Conservation (phyloP, 2,329 filamentous ascomycete genomes). For the Neopestalotiopsis sp. region DNA sequence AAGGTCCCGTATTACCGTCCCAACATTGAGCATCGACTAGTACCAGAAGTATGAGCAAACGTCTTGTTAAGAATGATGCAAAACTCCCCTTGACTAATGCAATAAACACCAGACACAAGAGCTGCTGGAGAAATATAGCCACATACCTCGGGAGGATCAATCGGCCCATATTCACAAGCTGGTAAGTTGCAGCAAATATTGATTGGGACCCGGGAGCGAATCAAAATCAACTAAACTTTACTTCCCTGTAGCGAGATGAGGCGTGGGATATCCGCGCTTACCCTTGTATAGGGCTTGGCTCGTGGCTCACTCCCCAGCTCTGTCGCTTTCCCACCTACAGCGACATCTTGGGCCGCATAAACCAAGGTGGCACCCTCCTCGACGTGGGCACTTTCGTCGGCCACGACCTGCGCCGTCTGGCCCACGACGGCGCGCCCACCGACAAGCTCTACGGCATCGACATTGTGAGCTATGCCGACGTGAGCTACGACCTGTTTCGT, state of each 20-base stretch:
- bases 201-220: neutral
- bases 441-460: conserved; percentile 38
- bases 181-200: neutral
- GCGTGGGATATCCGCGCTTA: conserved; percentile 25
- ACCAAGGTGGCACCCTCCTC: conserved; percentile 30
- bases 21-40: neutral
- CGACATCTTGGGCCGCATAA: conserved; percentile 16
- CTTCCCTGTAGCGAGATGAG: conserved; percentile 14
- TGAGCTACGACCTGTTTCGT: conserved; percentile 43
- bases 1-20: neutral
- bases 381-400: conserved; percentile 45
- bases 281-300: conserved; percentile 20
- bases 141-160: neutral
- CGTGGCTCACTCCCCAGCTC: conserved; percentile 5
- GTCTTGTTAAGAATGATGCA: too few species aligned
- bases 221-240: neutral
- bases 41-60: neutral
- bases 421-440: conserved; percentile 38
- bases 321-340: conserved; percentile 14
- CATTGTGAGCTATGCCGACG: conserved; percentile 37
- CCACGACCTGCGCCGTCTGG: conserved; percentile 43
- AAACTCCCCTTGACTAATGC: neutral
- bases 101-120: neutral
- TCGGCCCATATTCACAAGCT: neutral
- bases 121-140: neutral